Percentiles rank a stretch among this genome's conserved stretches.
Conservation (phyloP, 2,329 filamentous ascomycete genomes). For the Ceratocystis cubensis region DNA sequence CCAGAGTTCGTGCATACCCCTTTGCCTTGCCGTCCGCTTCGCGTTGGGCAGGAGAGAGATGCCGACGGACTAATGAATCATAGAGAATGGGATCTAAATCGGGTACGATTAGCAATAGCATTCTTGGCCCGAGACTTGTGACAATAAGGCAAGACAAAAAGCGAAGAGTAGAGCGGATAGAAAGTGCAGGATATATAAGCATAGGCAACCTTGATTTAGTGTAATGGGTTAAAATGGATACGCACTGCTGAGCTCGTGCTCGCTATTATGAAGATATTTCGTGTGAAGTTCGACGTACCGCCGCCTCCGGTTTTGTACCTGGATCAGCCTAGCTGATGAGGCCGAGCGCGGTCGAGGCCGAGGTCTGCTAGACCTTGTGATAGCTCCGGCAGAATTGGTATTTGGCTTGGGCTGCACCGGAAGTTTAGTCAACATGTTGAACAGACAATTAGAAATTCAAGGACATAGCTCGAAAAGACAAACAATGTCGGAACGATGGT, state of each 20-base stretch:
- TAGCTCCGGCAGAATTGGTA: background rate
- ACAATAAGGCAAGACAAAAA: background rate
- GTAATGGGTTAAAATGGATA: background rate
- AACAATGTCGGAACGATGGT: too few relatives aligned
- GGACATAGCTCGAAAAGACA: too few relatives aligned
- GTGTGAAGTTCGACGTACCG: constrained; percentile 62
- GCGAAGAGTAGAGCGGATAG: background rate
- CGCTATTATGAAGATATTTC: constrained; percentile 50
- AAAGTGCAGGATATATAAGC: background rate
- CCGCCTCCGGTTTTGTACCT: constrained; percentile 62
- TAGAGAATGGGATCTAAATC: constrained; percentile 62
- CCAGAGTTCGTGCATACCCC: constrained; percentile 66
- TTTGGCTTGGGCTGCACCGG: background rate
- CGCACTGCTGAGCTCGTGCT: constrained; percentile 44
- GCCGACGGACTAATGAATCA: constrained; percentile 64
- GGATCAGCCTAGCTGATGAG: constrained; percentile 36
- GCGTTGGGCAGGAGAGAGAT: constrained; percentile 60
- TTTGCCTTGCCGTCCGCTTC: constrained; percentile 59
- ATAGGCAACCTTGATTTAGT: background rate
- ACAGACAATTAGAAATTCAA: too few relatives aligned
- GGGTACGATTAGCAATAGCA: too few relatives aligned
- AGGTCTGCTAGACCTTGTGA: background rate
- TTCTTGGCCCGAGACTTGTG: background rate
- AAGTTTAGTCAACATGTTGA: background rate
- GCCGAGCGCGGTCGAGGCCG: constrained; percentile 29